A percentile compares a stretch with the other conserved stretches of the same genome.
Conservation (phyloP, 305 asterid species). For the Fraxinus xanthoxyloides region DNA sequence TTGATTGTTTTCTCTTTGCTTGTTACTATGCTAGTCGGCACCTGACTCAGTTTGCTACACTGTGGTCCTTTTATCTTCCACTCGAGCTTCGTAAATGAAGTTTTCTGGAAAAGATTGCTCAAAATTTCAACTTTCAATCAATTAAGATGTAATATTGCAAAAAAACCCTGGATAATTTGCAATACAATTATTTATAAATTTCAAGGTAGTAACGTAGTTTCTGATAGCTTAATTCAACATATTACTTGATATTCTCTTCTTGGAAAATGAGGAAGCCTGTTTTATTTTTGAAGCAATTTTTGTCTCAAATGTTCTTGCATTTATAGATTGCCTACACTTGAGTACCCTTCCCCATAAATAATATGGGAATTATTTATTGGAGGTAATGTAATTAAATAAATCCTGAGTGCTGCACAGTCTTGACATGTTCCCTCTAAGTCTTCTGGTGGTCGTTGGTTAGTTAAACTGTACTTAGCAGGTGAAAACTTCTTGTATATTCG, state of each 20-base stretch:
- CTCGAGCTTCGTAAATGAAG: neutral
- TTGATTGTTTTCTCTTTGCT: neutral
- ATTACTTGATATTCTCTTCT: neutral
- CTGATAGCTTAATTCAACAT: neutral
- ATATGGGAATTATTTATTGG: neutral
- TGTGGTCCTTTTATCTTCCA: neutral
- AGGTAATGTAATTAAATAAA: neutral
- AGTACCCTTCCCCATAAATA: neutral
- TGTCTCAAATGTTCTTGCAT: neutral
- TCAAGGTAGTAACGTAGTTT: neutral
- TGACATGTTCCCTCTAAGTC: neutral
- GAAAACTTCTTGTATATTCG: neutral
- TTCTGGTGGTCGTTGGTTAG: neutral
- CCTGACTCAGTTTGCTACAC: neutral
- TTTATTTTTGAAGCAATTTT: neutral
- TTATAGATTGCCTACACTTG: neutral
- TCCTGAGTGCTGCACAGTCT: neutral
- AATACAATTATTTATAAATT: neutral
- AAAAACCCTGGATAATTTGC: neutral
- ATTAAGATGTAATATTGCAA: neutral
- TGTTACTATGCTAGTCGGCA: neutral
- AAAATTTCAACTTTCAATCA: neutral
- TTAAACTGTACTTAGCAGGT: neutral
- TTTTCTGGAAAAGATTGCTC: neutral
- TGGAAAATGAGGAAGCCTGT: neutral